phyloP scores from a whole-genome alignment of 1,284 basidiomycete genomes.

The Fistulina hepatica region DNA sequence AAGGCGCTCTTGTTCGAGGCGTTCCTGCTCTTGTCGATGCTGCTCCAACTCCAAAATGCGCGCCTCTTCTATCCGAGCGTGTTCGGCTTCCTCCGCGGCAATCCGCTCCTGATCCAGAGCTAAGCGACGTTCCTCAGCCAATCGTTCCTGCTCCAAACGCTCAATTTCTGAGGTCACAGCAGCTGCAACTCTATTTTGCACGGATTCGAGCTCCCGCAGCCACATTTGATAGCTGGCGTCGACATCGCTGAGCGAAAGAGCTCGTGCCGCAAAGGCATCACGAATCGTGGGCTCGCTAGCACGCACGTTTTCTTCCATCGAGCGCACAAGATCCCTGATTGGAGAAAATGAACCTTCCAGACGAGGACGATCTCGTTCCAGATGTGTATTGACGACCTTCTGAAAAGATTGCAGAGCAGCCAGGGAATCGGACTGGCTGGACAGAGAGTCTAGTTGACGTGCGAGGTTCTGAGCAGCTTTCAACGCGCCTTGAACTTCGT shows the following conservation, averaged over 20 bases:
- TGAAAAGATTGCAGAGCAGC: conserved; percentile 24
- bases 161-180: conserved; percentile 24
- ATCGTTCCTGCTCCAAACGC: conserved; percentile 26
- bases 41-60: conserved; percentile 15
- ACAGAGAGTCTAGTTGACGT: conserved; percentile 24
- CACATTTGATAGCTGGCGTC: conserved; percentile 42
- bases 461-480: no score
- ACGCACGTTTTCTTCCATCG: conserved; percentile 36
- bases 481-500: conserved; percentile 30
- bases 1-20: conserved; percentile 22
- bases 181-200: conserved; percentile 29
- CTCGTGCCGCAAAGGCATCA: conserved; percentile 35
- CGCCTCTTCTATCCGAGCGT: conserved; percentile 20
- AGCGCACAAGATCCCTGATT: conserved; percentile 38
- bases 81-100: conserved; percentile 19
- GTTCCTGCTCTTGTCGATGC: conserved; percentile 16
- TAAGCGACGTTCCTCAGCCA: conserved; percentile 17
- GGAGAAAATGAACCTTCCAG: conserved; percentile 40
- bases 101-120: conserved; percentile 17
- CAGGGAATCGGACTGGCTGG: conserved; percentile 12
- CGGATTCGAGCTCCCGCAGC: conserved; percentile 27
- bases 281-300: conserved; percentile 31
- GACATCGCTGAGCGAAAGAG: conserved; percentile 36
- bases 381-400: conserved; percentile 26
- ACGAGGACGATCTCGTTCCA: conserved; percentile 29